phyloP scores from a whole-genome alignment of 768 basidiomycete genomes.

The Inosperma sp. region DNA sequence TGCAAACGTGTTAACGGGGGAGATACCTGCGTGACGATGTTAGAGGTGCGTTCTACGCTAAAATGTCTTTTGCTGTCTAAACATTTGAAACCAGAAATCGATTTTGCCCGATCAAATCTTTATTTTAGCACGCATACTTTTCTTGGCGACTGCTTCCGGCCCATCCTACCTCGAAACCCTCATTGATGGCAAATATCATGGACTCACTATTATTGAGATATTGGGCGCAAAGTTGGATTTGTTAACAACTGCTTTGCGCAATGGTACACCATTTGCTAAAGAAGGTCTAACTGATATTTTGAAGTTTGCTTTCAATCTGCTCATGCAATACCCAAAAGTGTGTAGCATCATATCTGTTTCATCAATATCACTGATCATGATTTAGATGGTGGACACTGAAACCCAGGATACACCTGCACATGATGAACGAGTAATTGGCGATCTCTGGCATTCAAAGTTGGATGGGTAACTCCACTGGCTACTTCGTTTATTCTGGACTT shows the following conservation, averaged over 20 bases:
- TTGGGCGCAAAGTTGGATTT: slow-evolving; percentile 58
- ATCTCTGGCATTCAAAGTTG: slow-evolving; percentile 69
- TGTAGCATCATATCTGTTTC: slow-evolving; percentile 9
- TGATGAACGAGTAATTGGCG: slow-evolving; percentile 55
- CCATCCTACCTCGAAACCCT: slow-evolving; percentile 50
- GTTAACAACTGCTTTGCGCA: slow-evolving; percentile 44
- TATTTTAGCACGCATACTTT: slow-evolving; percentile 71
- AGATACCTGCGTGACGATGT: slow-evolving; percentile 46
- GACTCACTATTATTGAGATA: slow-evolving; percentile 57
- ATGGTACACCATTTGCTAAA: slow-evolving; percentile 49
- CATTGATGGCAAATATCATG: slow-evolving; percentile 59
- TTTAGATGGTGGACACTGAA: slow-evolving; percentile 43
- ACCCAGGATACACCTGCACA: slow-evolving; percentile 33
- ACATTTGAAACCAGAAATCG: slow-evolving; percentile 47
- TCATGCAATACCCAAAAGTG: slow-evolving; percentile 79
- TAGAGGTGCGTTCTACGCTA: slow-evolving; percentile 45
- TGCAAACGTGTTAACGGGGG: slow-evolving; percentile 61
- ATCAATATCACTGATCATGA: not conserved
- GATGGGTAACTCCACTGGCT: slow-evolving; percentile 52
- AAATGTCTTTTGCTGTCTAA: not conserved
- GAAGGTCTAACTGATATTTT: slow-evolving; percentile 81
- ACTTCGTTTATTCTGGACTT: not conserved
- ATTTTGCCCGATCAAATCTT: slow-evolving; percentile 60
- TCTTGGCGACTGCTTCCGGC: slow-evolving; percentile 60
- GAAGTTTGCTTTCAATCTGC: slow-evolving; percentile 79